Evolutionary conservation across 2,329 filamentous ascomycete genomes (phyloP), one percentile per base, ranked within the genome.

Genomic region (Scortechinia acanthostroma): DNA sequence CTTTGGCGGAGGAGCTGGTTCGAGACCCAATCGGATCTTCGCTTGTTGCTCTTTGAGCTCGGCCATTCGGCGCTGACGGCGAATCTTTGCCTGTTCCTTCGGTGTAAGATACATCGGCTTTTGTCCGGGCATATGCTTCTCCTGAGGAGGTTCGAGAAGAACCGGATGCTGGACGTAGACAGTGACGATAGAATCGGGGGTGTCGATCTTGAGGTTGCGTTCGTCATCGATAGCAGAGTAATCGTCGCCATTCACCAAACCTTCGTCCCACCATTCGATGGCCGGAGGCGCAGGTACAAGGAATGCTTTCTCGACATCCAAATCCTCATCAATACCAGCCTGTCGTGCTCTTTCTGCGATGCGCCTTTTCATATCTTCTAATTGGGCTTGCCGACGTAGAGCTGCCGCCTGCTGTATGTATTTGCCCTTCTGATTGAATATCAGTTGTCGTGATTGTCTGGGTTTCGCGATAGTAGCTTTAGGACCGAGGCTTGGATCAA

Each of bases 231-330:
- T 77, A 48, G 75, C 73, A 47, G 83, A 76, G 65, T 97, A 96
- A 46, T 19, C 17, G 20, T 19, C 35, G 6, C 76, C 83, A 35
- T 77, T 76, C 35, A 95, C 74, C 16, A 97, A 69, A 2, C 83
- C 88, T 66, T 97, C 91, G 55, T 98, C 93, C 88, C 91, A 97
- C 93, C 93, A 98, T 62, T 98, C 93, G 35, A 97, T 76, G 4
- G 85, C 85, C 3, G 93, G 93, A 6, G 93, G 93, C 22, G 76
- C 74, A 50, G 91, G 84, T 4, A 96, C 80, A 3, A 93, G 66
- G 59, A 91, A 97, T 22, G 35, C 35, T 19, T 89, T 87, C 62
- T 91, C 95, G 43, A 86, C 81, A 49, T 94, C 85, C 22, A 88
- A 66, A 52, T 91, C 91, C 60, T 97, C 91, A 55, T 97, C 91